A percentile compares a stretch with the other conserved stretches of the same genome.
Conservation (phyloP, 768 basidiomycete genomes). For the Melanogaster broomeanus region DNA sequence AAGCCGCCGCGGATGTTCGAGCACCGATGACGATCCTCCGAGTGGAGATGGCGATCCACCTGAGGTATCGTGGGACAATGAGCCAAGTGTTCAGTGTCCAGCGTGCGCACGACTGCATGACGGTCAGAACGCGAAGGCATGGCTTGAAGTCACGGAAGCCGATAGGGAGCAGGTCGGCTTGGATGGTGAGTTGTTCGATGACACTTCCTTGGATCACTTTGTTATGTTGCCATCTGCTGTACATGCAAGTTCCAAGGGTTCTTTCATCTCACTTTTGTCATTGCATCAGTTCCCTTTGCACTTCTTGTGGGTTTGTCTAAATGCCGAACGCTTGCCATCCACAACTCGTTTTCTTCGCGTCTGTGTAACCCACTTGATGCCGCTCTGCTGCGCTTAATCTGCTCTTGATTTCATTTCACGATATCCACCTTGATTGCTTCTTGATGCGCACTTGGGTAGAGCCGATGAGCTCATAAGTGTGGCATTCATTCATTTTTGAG, state of each 20-base stretch:
- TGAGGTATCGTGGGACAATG: neutral
- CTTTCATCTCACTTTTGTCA: slow-evolving; percentile 13
- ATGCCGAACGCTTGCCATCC: slow-evolving; percentile 6
- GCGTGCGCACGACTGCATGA: slow-evolving; percentile 27
- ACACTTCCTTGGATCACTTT: slow-evolving; percentile 6
- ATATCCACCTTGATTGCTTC: slow-evolving; percentile 6
- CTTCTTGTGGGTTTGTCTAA: slow-evolving; percentile 13
- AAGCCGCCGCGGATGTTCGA: slow-evolving; percentile 14
- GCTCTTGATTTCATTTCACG: slow-evolving; percentile 3
- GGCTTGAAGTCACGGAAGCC: slow-evolving; percentile 36
- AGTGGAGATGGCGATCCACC: slow-evolving; percentile 1
- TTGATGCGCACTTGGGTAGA: slow-evolving; percentile 15
- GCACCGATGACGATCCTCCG: slow-evolving; percentile 3
- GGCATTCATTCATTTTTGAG: slow-evolving; percentile 7
- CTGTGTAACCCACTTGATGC: slow-evolving; percentile 1
- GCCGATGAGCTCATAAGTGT: neutral
- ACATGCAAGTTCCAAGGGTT: slow-evolving; percentile 1
- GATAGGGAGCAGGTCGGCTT: slow-evolving; percentile 24
- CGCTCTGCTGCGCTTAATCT: slow-evolving; percentile 5
- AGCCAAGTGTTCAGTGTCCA: slow-evolving; percentile 8
- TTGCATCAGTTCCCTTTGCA: neutral
- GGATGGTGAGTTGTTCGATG: slow-evolving; percentile 25
- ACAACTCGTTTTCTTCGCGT: neutral
- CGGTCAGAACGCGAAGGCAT: slow-evolving; percentile 29
- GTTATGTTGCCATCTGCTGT: neutral